phyloP scores from a whole-genome alignment of 768 basidiomycete species.

The Cantharellus anzutake region DNA sequence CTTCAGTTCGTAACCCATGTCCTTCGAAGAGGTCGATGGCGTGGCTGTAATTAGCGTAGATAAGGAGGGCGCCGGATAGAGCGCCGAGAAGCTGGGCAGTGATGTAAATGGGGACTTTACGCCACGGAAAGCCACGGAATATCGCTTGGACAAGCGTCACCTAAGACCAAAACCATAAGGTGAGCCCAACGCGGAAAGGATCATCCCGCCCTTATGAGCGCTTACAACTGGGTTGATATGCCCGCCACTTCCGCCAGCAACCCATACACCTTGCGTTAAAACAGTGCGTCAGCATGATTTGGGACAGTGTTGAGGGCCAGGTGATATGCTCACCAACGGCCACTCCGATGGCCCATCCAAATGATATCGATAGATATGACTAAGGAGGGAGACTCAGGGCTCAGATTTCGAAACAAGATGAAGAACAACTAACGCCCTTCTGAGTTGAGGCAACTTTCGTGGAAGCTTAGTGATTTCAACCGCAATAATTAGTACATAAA shows the following conservation, averaged over 20 bases:
- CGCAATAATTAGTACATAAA: neutral
- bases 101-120: conserved; percentile 33
- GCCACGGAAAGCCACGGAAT: conserved; percentile 8
- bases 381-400: neutral
- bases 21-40: conserved; percentile 42
- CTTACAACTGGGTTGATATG: conserved; percentile 9
- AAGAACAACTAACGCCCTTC: conserved; percentile 32
- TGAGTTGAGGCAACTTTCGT: conserved; percentile 26
- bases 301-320: too few species aligned
- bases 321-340: neutral
- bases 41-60: conserved; percentile 41
- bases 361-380: conserved; percentile 6
- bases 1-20: conserved; percentile 8
- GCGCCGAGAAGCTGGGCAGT: conserved; percentile 45
- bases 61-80: conserved; percentile 37
- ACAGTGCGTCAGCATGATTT: too few species aligned
- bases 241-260: conserved; percentile 3
- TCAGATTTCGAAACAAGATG: neutral
- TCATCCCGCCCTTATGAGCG: neutral
- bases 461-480: neutral
- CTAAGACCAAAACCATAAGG: neutral
- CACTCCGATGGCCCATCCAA: conserved; percentile 7
- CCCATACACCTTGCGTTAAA: conserved; percentile 4
- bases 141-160: conserved; percentile 6
- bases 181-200: neutral